Percentiles rank a stretch among this genome's conserved stretches.
phyloP scores from a whole-genome alignment of 2,329 filamentous ascomycete species.

The Talaromyces sp. region DNA sequence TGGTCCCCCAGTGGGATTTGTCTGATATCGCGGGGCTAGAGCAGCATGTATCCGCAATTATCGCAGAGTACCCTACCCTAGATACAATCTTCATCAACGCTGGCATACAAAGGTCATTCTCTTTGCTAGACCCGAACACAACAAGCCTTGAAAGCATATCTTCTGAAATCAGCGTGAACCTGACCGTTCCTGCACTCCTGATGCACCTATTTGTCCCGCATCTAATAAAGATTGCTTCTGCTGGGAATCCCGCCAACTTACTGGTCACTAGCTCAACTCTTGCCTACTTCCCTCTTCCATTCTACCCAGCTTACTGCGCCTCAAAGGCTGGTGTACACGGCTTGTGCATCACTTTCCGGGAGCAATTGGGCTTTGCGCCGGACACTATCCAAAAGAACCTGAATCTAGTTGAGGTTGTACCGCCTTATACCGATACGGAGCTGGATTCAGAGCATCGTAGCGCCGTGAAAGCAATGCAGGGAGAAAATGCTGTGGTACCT shows the following conservation, averaged over 20 bases:
- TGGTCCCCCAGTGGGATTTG: conserved; percentile 22
- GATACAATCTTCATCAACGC: conserved; percentile 32
- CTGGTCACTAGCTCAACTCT: conserved; percentile 6
- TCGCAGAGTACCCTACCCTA: conserved; percentile 23
- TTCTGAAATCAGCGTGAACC: conserved; percentile 23
- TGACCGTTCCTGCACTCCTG: conserved; percentile 27
- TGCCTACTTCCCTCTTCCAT: not conserved
- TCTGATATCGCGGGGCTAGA: conserved; percentile 19
- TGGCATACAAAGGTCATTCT: conserved; percentile 24
- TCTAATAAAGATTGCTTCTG: not conserved
- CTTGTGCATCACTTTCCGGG: conserved; percentile 2
- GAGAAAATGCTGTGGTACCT: conserved; percentile 3
- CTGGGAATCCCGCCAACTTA: not conserved
- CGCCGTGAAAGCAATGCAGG: not conserved
- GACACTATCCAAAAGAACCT: conserved; percentile 1
- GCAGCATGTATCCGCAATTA: conserved; percentile 16
- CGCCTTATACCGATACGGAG: conserved; percentile 6
- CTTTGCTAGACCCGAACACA: conserved; percentile 21
- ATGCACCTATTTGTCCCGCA: conserved; percentile 24
- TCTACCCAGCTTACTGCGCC: conserved; percentile 7
- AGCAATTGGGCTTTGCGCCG: conserved; percentile 3
- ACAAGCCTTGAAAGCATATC: conserved; percentile 20
- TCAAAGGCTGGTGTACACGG: conserved; percentile 7
- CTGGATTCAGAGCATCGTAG: not conserved
- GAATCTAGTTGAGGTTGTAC: conserved; percentile 6